A percentile compares a stretch with the other conserved stretches of the same genome.
These are phyloP conservation scores for Phanerochaete sordida DNA, from an alignment of 768 basidiomycete genomes.

Conservation along the genomic window DNA sequence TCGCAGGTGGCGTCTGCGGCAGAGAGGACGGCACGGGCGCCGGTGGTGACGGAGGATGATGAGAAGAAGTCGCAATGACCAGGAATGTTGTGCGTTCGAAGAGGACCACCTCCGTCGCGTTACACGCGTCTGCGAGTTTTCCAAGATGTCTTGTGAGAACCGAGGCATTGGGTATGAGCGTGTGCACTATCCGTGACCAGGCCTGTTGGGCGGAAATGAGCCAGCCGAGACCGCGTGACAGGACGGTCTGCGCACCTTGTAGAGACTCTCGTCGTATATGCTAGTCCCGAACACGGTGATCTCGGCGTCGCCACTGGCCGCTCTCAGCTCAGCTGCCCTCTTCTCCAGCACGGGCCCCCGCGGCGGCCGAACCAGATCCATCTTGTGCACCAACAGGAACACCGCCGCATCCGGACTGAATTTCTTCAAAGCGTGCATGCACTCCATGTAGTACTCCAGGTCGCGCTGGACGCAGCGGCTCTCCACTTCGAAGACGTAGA, in stretches of 20 bases:
- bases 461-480: conserved; percentile 82
- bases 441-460: conserved; percentile 88
- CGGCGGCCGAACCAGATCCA: conserved; percentile 84
- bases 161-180: conserved; percentile 92
- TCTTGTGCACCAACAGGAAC: conserved; percentile 94
- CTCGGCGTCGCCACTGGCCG: conserved; percentile 55
- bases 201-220: conserved; percentile 49
- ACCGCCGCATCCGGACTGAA: conserved; percentile 81
- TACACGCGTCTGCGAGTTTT: conserved; percentile 82
- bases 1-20: conserved; percentile 18
- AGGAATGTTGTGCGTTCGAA: conserved; percentile 98
- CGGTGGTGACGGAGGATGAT: conserved; percentile 38
- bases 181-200: conserved; percentile 97
- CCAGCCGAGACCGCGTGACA: not conserved
- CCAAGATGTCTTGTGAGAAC: conserved; percentile 84
- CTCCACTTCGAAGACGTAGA: conserved; percentile 98
- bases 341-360: conserved; percentile 58
- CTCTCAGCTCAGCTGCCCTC: conserved; percentile 70
- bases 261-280: conserved; percentile 96
- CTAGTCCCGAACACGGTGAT: conserved; percentile 88
- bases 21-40: conserved; percentile 14
- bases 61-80: conserved; percentile 84
- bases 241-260: conserved; percentile 56
- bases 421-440: conserved; percentile 76
- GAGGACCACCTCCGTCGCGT: conserved; percentile 89